Conservation (phyloP, 2,329 filamentous ascomycete genomes). For the Gaeumannomyces tritici region DNA sequence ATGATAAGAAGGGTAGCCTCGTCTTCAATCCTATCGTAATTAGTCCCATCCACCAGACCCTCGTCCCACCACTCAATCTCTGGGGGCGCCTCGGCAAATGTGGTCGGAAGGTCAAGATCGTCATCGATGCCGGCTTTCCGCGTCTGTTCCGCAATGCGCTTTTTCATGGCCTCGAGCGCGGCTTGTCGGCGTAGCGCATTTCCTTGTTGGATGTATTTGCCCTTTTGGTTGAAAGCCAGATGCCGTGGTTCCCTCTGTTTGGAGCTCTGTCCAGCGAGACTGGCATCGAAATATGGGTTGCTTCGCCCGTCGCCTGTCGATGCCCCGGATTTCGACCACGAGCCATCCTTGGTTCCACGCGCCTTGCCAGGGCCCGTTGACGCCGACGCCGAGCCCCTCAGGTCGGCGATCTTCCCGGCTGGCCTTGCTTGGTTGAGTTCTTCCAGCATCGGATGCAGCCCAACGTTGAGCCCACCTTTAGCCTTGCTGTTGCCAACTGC, state of each 20-base stretch:
- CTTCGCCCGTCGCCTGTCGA: constrained; percentile 19
- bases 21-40: constrained; percentile 63
- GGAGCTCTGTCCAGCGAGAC: constrained; percentile 35
- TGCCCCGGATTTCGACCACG: neutral
- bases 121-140: constrained; percentile 91
- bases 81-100: constrained; percentile 78
- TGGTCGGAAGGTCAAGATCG: constrained; percentile 79
- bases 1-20: constrained; percentile 61
- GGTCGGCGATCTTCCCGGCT: neutral
- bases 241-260: constrained; percentile 64
- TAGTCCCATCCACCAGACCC: constrained; percentile 64
- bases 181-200: constrained; percentile 82
- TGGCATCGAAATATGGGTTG: constrained; percentile 80
- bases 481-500: constrained; percentile 53
- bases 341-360: neutral
- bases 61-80: constrained; percentile 98
- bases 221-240: constrained; percentile 86
- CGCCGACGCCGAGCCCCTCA: neutral
- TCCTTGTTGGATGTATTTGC: constrained; percentile 93
- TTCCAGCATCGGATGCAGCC: constrained; percentile 66
- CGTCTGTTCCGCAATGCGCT: constrained; percentile 76
- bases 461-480: constrained; percentile 63
- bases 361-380: neutral
- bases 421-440: constrained; percentile 26
- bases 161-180: constrained; percentile 88